phyloP scores from a whole-genome alignment of 2,329 filamentous ascomycete species.

The Blastomyces percursus region DNA sequence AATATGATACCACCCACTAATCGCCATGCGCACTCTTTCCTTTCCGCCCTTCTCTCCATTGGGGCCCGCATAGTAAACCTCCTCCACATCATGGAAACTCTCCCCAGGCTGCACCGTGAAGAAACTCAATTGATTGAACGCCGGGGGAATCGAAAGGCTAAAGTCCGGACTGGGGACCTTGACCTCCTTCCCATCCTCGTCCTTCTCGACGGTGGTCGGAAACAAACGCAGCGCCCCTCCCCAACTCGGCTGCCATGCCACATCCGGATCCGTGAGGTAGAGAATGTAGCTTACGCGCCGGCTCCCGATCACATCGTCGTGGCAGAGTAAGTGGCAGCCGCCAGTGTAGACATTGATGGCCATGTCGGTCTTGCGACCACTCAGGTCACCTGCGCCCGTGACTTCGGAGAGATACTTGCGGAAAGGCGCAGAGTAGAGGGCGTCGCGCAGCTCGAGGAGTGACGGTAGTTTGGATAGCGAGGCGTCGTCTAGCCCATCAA shows the following conservation, averaged over 20 bases:
- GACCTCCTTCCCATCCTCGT: constrained; percentile 60
- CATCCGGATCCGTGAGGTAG: constrained; percentile 87
- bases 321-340: constrained; percentile 87
- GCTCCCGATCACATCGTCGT: constrained; percentile 98
- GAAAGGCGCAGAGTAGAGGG: constrained; percentile 82
- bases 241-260: constrained; percentile 81
- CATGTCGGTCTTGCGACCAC: constrained; percentile 94
- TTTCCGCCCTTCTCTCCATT: constrained; percentile 48
- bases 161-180: constrained; percentile 71
- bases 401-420: constrained; percentile 79
- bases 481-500: constrained; percentile 81
- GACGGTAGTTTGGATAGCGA: constrained; percentile 79
- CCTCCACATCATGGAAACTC: constrained; percentile 98
- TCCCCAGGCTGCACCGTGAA: constrained; percentile 97
- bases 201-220: constrained; percentile 55
- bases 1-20: constrained; percentile 98
- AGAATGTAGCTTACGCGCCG: constrained; percentile 93
- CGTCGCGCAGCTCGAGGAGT: constrained; percentile 82
- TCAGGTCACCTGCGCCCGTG: constrained; percentile 75
- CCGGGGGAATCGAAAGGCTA: constrained; percentile 74
- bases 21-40: constrained; percentile 76
- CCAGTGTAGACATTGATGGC: constrained; percentile 98
- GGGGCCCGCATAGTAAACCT: constrained; percentile 67
- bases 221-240: constrained; percentile 85
- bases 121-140: constrained; percentile 96